These are phyloP conservation scores for Scolecobasidium constrictum DNA, from an alignment of 2,329 filamentous ascomycete species.

Conservation along the genomic window DNA sequence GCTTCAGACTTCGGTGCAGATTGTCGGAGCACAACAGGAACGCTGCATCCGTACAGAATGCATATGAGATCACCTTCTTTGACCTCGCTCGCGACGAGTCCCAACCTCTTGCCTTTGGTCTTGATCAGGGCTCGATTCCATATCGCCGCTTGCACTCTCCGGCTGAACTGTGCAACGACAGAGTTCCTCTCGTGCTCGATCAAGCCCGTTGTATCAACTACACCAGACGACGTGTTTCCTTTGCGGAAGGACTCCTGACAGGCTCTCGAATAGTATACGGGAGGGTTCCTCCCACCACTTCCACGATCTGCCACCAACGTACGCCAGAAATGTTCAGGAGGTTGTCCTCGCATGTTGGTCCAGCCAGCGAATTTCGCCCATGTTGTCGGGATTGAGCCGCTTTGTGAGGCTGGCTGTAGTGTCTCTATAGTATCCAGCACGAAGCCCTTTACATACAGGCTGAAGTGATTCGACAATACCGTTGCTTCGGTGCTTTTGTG, in stretches of 20 bases:
- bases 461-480: constrained; percentile 1
- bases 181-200: background rate
- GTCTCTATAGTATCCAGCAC: background rate
- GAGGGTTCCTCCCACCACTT: constrained; percentile 1
- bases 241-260: constrained; percentile 6
- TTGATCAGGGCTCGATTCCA: constrained; percentile 8
- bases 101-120: background rate
- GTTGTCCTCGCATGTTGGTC: background rate
- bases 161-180: constrained; percentile 5
- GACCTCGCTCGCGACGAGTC: constrained; percentile 1
- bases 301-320: constrained; percentile 6
- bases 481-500: constrained; percentile 9
- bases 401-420: constrained; percentile 4
- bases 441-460: constrained; percentile 7
- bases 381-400: constrained; percentile 3
- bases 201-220: constrained; percentile 2
- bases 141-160: constrained; percentile 9
- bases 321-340: constrained; percentile 18
- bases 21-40: constrained; percentile 8
- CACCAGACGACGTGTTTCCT: constrained; percentile 1
- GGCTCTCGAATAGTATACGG: constrained; percentile 3
- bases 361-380: constrained; percentile 1
- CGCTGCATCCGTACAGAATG: constrained; percentile 10
- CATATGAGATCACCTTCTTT: constrained; percentile 3
- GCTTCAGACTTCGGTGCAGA: too few species aligned